Percentiles rank a stretch among this genome's conserved stretches.
Evolutionary conservation across 768 basidiomycete genomes (phyloP).

Genomic region (Amyloporia xantha): DNA sequence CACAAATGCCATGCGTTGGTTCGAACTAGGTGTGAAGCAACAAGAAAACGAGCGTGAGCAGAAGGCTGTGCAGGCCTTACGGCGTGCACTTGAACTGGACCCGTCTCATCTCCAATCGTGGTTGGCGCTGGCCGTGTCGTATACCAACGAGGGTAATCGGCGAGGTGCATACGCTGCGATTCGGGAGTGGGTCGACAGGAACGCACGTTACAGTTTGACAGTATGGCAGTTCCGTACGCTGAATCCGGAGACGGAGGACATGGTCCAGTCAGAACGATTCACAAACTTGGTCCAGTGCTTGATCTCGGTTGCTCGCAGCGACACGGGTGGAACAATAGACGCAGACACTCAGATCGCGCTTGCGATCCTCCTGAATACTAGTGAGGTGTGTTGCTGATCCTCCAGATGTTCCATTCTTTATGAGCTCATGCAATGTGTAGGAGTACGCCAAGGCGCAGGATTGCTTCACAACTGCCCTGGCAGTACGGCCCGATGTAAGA

Average conservation of each 20-base stretch:
- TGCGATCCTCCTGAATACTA: conserved; percentile 87
- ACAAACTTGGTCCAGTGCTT: conserved; percentile 63
- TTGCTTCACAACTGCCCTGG: conserved; percentile 86
- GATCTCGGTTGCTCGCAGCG: conserved; percentile 70
- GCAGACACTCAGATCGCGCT: conserved; percentile 94
- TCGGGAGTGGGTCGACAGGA: conserved; percentile 71
- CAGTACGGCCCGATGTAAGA: conserved; percentile 76
- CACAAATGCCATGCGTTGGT: conserved; percentile 73
- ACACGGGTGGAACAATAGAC: conserved; percentile 60
- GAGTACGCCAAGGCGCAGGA: conserved; percentile 91
- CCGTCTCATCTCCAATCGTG: conserved; percentile 71
- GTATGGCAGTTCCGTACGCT: conserved; percentile 34
- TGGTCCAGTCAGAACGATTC: conserved; percentile 35
- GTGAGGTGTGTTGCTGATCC: conserved; percentile 75
- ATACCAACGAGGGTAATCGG: conserved; percentile 84
- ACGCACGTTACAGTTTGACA: conserved; percentile 45
- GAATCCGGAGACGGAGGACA: conserved; percentile 24
- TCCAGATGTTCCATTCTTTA: neutral
- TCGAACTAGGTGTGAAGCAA: conserved; percentile 89
- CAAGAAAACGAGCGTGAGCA: conserved; percentile 96
- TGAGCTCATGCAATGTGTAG: conserved; percentile 31
- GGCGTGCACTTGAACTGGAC: conserved; percentile 75
- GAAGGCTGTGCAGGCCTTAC: conserved; percentile 81
- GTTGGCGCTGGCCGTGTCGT: conserved; percentile 86
- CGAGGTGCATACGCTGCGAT: conserved; percentile 73